These are phyloP conservation scores for Paecilomyces dactylethromorphus DNA, from an alignment of 2,329 filamentous ascomycete genomes.

Conservation along the genomic window DNA sequence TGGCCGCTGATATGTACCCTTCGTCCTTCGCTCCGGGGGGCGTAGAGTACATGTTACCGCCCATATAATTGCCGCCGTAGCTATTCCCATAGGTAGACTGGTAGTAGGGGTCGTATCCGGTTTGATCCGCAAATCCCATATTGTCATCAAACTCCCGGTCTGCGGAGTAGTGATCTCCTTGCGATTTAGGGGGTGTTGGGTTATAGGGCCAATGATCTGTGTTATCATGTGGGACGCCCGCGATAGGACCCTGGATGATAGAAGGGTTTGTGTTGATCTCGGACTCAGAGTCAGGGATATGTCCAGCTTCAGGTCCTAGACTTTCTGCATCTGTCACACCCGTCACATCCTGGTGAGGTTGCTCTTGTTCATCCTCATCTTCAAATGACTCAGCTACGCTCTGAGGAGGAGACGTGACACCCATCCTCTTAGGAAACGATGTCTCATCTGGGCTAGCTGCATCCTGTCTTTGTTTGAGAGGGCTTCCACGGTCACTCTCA, in stretches of 20 bases:
- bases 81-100: conserved; percentile 40
- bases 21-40: conserved; percentile 68
- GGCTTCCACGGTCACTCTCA: conserved; percentile 33
- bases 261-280: conserved; percentile 83
- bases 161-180: conserved; percentile 28
- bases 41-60: conserved; percentile 39
- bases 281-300: conserved; percentile 46
- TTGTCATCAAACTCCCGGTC: conserved; percentile 2
- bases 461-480: conserved; percentile 38
- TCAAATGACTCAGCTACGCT: conserved; percentile 45
- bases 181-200: conserved; percentile 46
- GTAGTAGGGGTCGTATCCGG: conserved; percentile 40
- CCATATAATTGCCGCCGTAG: conserved; percentile 30
- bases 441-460: conserved; percentile 29
- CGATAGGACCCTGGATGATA: conserved; percentile 67
- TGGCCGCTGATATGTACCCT: conserved; percentile 78
- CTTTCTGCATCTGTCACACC: conserved; percentile 63
- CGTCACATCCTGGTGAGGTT: conserved; percentile 59
- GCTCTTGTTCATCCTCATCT: conserved; percentile 32
- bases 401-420: conserved; percentile 47
- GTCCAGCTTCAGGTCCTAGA: conserved; percentile 72
- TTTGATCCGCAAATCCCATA: neutral
- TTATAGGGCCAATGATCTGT: conserved; percentile 52
- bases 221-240: conserved; percentile 45
- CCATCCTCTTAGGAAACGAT: conserved; percentile 32